These are phyloP conservation scores for Myriangium duriaei DNA, from an alignment of 2,329 filamentous ascomycete species.

Conservation along the genomic window DNA sequence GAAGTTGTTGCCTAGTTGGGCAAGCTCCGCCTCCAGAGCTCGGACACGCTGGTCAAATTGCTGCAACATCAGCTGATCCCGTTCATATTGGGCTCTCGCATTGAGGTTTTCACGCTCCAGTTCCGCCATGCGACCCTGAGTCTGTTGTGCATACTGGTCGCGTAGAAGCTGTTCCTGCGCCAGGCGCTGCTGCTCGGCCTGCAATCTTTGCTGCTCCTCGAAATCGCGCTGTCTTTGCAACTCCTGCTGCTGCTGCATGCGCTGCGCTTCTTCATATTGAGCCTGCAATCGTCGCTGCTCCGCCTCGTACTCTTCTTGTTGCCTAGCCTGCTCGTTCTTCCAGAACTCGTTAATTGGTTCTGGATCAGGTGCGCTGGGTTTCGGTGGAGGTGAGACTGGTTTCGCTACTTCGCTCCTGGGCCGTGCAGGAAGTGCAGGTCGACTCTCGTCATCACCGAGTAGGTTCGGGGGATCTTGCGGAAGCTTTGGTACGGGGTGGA, in stretches of 20 bases:
- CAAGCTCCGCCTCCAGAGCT: conserved; percentile 75
- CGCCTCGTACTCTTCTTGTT: conserved; percentile 89
- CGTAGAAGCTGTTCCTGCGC: conserved; percentile 82
- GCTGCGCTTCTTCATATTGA: conserved; percentile 69
- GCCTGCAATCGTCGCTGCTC: conserved; percentile 83
- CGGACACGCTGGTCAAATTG: conserved; percentile 93
- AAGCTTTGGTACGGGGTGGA: conserved; percentile 92
- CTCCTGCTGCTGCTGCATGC: conserved; percentile 69
- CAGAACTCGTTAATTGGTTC: conserved; percentile 97
- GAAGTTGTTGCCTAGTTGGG: conserved; percentile 69
- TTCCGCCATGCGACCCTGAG: conserved; percentile 88
- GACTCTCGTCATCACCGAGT: conserved; percentile 63
- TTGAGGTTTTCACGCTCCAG: conserved; percentile 91
- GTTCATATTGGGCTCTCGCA: conserved; percentile 87
- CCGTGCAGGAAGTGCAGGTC: conserved; percentile 69
- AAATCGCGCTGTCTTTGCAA: conserved; percentile 87
- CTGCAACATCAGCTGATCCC: conserved; percentile 92
- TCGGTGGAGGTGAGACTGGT: conserved; percentile 53
- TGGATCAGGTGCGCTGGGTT: conserved; percentile 62
- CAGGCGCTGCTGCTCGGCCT: conserved; percentile 78
- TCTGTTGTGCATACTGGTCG: conserved; percentile 86
- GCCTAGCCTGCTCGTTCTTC: conserved; percentile 81
- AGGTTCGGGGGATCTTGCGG: conserved; percentile 89
- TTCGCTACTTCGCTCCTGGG: conserved; percentile 59
- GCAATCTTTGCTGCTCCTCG: conserved; percentile 79